These are phyloP conservation scores for Talaromyces sp. DNA, from an alignment of 2,329 filamentous ascomycete species.

Conservation along the genomic window DNA sequence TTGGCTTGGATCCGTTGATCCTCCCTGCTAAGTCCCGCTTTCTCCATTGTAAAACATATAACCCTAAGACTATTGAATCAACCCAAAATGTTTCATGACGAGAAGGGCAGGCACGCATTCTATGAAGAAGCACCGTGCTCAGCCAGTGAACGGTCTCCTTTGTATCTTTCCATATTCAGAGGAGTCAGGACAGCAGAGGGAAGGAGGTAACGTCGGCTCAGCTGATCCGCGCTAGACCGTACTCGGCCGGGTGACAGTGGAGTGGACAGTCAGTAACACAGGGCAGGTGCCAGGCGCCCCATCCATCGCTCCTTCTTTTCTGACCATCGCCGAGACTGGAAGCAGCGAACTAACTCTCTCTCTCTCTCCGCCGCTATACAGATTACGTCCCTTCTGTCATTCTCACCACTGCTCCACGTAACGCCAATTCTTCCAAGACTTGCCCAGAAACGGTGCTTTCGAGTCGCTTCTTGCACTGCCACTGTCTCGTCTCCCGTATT, in stretches of 20 bases:
- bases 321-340: not conserved
- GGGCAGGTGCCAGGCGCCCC: not conserved
- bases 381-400: no score
- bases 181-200: no score
- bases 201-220: not conserved
- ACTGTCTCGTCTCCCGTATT: not conserved
- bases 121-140: no score
- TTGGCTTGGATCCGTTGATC: constrained; percentile 6
- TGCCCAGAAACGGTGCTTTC: constrained; percentile 4
- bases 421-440: constrained; percentile 9
- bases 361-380: not conserved
- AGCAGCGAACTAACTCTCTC: not conserved
- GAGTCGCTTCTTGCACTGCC: constrained; percentile 4
- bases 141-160: no score
- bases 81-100: no score
- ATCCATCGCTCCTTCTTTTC: constrained; percentile 2
- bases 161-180: no score
- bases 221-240: not conserved
- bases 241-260: constrained; percentile 2
- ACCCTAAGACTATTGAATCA: no score
- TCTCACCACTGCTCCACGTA: not conserved
- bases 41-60: not conserved
- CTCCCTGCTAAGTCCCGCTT: not conserved
- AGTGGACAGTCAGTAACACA: not conserved
- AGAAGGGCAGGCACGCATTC: no score